A percentile compares a stretch with the other conserved stretches of the same genome.
Conservation (phyloP, 495 filamentous ascomycete genomes). For the Chaetomium fimeti region DNA sequence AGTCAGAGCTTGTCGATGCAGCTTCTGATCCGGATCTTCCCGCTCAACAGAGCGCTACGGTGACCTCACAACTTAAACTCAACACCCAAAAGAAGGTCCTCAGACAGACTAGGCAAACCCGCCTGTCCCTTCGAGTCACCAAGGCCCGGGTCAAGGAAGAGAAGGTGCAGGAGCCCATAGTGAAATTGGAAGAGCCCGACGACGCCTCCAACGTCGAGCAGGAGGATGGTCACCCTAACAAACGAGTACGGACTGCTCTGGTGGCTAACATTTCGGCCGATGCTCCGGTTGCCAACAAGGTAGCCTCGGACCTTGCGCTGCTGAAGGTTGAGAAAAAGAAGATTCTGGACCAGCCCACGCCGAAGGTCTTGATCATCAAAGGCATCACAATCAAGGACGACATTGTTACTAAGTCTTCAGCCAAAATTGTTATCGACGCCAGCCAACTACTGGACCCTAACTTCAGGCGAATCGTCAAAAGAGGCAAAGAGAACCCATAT, state of each 20-base stretch:
- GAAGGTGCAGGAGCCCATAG: neutral
- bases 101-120: slow-evolving; percentile 5
- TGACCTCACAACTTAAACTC: neutral
- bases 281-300: neutral
- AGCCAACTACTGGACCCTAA: slow-evolving; percentile 26
- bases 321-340: slow-evolving; percentile 16
- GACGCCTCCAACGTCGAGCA: neutral
- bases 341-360: neutral
- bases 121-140: slow-evolving; percentile 3
- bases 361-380: slow-evolving; percentile 19
- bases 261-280: neutral
- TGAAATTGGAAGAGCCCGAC: neutral
- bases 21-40: too few species aligned
- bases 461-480: slow-evolving; percentile 32
- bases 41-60: neutral
- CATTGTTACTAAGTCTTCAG: neutral
- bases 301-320: neutral
- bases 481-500: slow-evolving; percentile 45
- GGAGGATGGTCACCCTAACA: neutral
- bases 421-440: slow-evolving; percentile 23
- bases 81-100: neutral
- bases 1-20: neutral
- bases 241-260: slow-evolving; percentile 1
- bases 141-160: neutral
- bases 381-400: slow-evolving; percentile 19